Base-by-base conservation (phyloP, 2,329 filamentous ascomycete species). In the Fusarium haematococcum region DNA sequence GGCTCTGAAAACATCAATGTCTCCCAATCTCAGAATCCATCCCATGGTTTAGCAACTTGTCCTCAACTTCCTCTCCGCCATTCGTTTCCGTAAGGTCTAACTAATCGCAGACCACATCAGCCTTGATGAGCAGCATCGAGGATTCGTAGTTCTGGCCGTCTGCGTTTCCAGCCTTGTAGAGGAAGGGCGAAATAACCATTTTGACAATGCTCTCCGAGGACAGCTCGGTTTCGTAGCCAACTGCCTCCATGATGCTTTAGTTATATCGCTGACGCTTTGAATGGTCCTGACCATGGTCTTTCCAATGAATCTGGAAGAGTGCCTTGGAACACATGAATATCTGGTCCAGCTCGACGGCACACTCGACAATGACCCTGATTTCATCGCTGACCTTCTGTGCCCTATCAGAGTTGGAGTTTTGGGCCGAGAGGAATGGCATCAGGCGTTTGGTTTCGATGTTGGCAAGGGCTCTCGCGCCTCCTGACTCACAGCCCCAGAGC, bases 21-120 rank as follows among this genome's bases (percentile, higher is more conserved):
- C 1, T 13, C 25, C 25, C 16, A 30, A 30, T 50, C 16, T 30
- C 14, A 6, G 9, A 30, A 50, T 3, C 25, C 25, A 50, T 23
- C 6, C 41, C 13, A 5, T 45, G 6, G 11, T 45, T 5, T 20
- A 23, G 20, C 3, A 20, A 43, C 3, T 23, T 23, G 2, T 6
- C 52, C 30, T 35, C n/a, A 20, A 10, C 14, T 9, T 23, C 6
- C 6, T 5, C 5, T 25, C 11, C 3, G 16, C 5, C 6, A 2
- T 5, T 14, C 27, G 10, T 20, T 16, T 3, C 20, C 9, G n/a
- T 4, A 4, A 1, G 4, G 6, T 1, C 20, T 57, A 77, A 6
- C 20, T 20, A 20, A 20, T 71, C 13, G n/a, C 75, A 77, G 2
- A 74, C 57, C n/a, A 77, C 75, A 1, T 3, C 0, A n/a, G 59